Base-by-base conservation (phyloP, 2,329 filamentous ascomycete genomes). In the Monosporascus sp. region DNA sequence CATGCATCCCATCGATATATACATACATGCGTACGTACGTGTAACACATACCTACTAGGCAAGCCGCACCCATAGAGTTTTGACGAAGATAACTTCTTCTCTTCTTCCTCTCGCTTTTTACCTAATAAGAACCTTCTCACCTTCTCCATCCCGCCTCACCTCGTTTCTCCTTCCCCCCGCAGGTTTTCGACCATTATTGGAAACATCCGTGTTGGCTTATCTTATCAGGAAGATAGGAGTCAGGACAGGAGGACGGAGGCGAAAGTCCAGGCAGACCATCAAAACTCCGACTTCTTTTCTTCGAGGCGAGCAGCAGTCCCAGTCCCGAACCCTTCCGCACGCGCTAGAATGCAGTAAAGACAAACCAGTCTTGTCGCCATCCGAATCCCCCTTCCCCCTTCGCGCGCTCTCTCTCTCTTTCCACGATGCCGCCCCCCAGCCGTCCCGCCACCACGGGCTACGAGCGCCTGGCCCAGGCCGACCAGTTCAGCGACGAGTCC, bases 401-500 rank as follows among this genome's bases (percentile, higher is more conserved):
- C 17, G 22, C 7, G 6, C n/a, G 22, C 7, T 15, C n/a, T 5
- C 18, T 20, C 39, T 11, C 18, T 43, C 20, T 22, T 45, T 22
- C 48, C 49, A 53, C 54, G 62, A 75, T 65, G 58, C 89, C 89
- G 87, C 79, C 86, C 64, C 83, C 82, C 68, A 76, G 76, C 57
- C 81, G 86, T 54, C 88, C 87, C 57, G 79, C 87, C 54, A 89
- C 87, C 44, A 92, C 89, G 59, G 89, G 89, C 71, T 94, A 94
- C 74, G 89, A 90, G 71, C 88, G 88, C 66, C 85, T 94, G 54
- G 86, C 89, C 58, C 89, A 94, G 72, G 89, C 88, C 61, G 89
- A 92, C 66, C 84, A 87, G 62, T 79, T 87, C 64, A 86, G 85
- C 69, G 86, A 88, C 65, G 84, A 87, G 53, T 88, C 86, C 51